phyloP scores from a whole-genome alignment of 208 protist species.

The Eutreptiella sp. region DNA sequence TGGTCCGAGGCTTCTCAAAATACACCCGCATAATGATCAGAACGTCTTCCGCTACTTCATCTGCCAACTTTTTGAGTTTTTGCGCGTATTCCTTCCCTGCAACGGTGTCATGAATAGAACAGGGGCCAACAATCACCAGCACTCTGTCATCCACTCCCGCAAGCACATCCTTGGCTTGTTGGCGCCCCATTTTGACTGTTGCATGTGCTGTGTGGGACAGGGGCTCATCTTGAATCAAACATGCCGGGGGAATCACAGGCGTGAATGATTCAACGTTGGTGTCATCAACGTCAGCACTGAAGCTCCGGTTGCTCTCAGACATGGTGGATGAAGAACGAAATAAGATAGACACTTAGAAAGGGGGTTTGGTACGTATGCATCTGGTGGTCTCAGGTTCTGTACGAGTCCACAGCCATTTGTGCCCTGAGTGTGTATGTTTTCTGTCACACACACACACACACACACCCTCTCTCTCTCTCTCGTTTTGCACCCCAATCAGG shows the following conservation, averaged over 20 bases:
- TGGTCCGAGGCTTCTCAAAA: slow-evolving; percentile 68
- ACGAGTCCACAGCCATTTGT: no score
- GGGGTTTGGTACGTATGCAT: no score
- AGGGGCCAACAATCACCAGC: slow-evolving; percentile 60
- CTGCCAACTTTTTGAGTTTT: slow-evolving; percentile 27
- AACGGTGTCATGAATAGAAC: slow-evolving; percentile 55
- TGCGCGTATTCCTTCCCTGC: slow-evolving; percentile 56
- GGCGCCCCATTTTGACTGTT: slow-evolving; percentile 33
- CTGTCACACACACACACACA: no score
- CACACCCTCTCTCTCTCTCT: no score
- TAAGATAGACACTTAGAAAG: no score
- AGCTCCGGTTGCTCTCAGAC: no score
- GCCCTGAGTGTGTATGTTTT: no score
- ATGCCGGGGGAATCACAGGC: slow-evolving; percentile 40
- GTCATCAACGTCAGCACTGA: no score
- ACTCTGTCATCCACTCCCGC: slow-evolving; percentile 39
- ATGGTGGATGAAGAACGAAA: no score
- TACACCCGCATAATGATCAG: slow-evolving; percentile 64
- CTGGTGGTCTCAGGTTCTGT: no score
- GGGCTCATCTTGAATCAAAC: slow-evolving; percentile 45
- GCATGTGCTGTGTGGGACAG: slow-evolving; percentile 15
- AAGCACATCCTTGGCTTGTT: slow-evolving; percentile 3
- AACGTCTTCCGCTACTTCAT: slow-evolving; percentile 39
- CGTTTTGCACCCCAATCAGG: no score
- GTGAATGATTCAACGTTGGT: slow-evolving; percentile 33